Evolutionary conservation across 768 basidiomycete genomes (phyloP).

Genomic region (Collybia sp.): DNA sequence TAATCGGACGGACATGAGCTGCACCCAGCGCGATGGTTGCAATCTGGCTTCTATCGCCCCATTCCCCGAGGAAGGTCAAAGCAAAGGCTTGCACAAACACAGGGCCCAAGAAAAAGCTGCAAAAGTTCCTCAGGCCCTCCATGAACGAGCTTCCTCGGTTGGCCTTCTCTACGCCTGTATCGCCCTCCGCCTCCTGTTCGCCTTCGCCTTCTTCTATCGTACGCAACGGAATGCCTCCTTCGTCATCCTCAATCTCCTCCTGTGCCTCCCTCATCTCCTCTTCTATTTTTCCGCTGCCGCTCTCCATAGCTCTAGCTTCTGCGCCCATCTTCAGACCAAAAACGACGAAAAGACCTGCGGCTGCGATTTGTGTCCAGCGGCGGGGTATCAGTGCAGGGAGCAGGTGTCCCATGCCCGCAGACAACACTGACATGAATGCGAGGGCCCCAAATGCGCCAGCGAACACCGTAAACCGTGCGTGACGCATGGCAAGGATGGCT

Average conservation of each 20-base stretch:
- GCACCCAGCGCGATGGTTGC: conserved; percentile 95
- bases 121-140: conserved; percentile 80
- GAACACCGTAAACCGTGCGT: conserved; percentile 83
- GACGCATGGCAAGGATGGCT: conserved; percentile 85
- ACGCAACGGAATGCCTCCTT: conserved; percentile 64
- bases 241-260: conserved; percentile 89
- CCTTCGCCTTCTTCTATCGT: conserved; percentile 57
- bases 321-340: conserved; percentile 89
- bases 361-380: conserved; percentile 63
- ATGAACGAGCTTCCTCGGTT: conserved; percentile 17
- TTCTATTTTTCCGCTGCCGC: conserved; percentile 74
- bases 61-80: conserved; percentile 97
- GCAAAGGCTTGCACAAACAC: conserved; percentile 95
- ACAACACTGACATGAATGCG: conserved; percentile 89
- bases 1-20: conserved; percentile 65
- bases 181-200: no score
- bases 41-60: conserved; percentile 98
- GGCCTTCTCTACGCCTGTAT: no score
- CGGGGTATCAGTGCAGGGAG: conserved; percentile 81
- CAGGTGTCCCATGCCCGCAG: conserved; percentile 89
- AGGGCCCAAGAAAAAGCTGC: conserved; percentile 78
- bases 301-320: conserved; percentile 79
- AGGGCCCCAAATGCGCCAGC: conserved; percentile 85
- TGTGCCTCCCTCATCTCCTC: conserved; percentile 97
- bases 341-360: conserved; percentile 80